phyloP scores from a whole-genome alignment of 208 protist genomes.

The Acanthamoeba lenticulata region DNA sequence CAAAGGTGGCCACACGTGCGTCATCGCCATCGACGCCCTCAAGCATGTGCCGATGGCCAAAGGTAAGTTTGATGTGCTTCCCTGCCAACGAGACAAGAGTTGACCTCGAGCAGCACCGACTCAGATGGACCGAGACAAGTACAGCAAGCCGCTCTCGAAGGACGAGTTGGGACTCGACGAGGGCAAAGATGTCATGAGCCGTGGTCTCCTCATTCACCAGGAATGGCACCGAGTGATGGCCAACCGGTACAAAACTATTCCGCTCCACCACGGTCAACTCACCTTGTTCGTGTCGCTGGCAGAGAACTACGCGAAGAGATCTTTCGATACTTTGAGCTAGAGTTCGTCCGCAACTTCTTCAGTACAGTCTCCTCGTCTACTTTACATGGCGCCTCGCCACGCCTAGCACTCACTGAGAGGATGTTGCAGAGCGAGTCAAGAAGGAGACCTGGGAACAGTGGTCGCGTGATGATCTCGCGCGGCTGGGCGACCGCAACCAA shows the following conservation, averaged over 20 bases:
- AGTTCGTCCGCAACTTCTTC: conserved; percentile 61
- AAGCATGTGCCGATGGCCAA: conserved; percentile 38
- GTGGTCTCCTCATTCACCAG: conserved; percentile 33
- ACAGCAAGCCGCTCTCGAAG: conserved; percentile 58
- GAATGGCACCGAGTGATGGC: conserved; percentile 61
- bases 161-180: conserved; percentile 20
- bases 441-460: conserved; percentile 52
- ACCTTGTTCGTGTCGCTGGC: neutral
- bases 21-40: conserved; percentile 22
- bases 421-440: neutral
- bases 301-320: conserved; percentile 45
- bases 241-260: neutral
- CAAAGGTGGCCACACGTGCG: conserved; percentile 20
- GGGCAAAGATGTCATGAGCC: neutral
- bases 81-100: neutral
- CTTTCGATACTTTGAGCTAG: conserved; percentile 49
- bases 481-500: neutral
- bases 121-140: conserved; percentile 58
- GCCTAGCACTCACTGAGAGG: too few relatives aligned
- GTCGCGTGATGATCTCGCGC: neutral
- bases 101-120: conserved; percentile 8
- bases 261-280: neutral
- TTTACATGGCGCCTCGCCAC: too few relatives aligned
- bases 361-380: neutral
- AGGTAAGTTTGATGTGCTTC: neutral